Conservation (phyloP, 1,284 basidiomycete species). For the Grifola frondosa region DNA sequence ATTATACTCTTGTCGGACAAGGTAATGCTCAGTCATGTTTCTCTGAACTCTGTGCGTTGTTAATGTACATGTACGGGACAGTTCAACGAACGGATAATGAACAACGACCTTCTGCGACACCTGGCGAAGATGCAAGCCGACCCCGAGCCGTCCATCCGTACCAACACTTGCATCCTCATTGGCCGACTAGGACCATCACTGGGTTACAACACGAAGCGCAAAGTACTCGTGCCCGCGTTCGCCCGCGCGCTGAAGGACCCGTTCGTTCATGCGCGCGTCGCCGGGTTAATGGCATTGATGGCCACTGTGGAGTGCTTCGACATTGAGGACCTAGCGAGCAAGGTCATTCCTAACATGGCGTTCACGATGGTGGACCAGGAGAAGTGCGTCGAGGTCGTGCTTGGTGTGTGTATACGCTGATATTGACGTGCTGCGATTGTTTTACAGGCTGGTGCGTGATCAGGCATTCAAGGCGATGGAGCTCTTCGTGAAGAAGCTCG, state of each 20-base stretch:
- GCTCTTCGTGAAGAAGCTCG: constrained; percentile 82
- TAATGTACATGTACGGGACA: constrained; percentile 28
- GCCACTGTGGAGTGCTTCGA: constrained; percentile 92
- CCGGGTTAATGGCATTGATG: constrained; percentile 95
- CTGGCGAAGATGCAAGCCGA: constrained; percentile 94
- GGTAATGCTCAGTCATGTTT: constrained; percentile 42
- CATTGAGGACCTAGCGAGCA: constrained; percentile 83
- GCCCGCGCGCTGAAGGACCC: constrained; percentile 86
- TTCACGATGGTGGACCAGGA: constrained; percentile 86
- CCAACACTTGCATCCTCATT: constrained; percentile 96
- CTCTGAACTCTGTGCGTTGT: background rate
- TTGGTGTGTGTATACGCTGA: background rate
- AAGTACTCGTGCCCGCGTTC: constrained; percentile 96
- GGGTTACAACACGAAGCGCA: constrained; percentile 87
- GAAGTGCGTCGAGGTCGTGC: constrained; percentile 55
- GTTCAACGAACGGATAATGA: constrained; percentile 90
- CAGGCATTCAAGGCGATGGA: constrained; percentile 92
- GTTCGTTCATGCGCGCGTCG: constrained; percentile 92
- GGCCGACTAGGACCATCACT: constrained; percentile 87
- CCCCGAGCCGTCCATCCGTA: constrained; percentile 91
- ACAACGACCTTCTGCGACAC: constrained; percentile 93
- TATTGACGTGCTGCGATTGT: background rate
- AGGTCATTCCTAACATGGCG: constrained; percentile 84
- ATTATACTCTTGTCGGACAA: constrained; percentile 86
- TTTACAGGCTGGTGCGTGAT: constrained; percentile 77